Base-by-base conservation (phyloP, 352 stramenopile genomes). In the Thraustochytrium striatum region DNA sequence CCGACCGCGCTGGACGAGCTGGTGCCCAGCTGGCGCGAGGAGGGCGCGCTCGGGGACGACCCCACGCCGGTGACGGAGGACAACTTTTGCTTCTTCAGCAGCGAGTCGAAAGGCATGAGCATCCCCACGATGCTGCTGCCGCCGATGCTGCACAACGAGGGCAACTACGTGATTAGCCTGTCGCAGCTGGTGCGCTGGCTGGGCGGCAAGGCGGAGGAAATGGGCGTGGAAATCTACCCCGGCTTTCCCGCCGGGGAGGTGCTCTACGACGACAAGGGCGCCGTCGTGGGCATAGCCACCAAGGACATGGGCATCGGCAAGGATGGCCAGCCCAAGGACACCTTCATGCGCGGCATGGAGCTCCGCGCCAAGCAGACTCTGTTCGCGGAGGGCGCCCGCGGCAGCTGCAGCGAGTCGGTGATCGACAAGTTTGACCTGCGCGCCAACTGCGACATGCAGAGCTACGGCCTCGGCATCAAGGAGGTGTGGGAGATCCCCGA, bases 401-500 rank as follows among this genome's bases (percentile, higher is more conserved):
- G 97, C 58, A 98, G 91, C 30, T 99, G 95, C 88, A 96, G 91
- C 44, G 95, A 99, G 85, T 90, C 94, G 39, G 85, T 98, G 69
- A 99, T 99, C 84, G 84, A 90, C 19, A 96, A 97, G 72, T 99
- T 97, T 82, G 88, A 97, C 61, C 85, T 99, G 73, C 88, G 96
- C 30, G 86, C 95, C 33, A 87, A 89, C 69, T 83, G 86, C 16
- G 87, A 97, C 72, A 89, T 89, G 68, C 96, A 99, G 87, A 98
- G 95, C 38, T 99, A 99, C 85, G 96, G 95, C 32, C 88, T 99
- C 33, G 97, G 97, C n/a, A 93, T 99, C 81, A 99, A 99, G 87
- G 97, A 99, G 86, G 95, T 94, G 21, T 87, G 85, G 84, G 86
- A 94, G 83, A 87, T 95, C 39, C 92, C 94, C 2, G 90, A 94